These are phyloP conservation scores for Amanita rubescens DNA, from an alignment of 768 basidiomycete genomes.

Conservation along the genomic window DNA sequence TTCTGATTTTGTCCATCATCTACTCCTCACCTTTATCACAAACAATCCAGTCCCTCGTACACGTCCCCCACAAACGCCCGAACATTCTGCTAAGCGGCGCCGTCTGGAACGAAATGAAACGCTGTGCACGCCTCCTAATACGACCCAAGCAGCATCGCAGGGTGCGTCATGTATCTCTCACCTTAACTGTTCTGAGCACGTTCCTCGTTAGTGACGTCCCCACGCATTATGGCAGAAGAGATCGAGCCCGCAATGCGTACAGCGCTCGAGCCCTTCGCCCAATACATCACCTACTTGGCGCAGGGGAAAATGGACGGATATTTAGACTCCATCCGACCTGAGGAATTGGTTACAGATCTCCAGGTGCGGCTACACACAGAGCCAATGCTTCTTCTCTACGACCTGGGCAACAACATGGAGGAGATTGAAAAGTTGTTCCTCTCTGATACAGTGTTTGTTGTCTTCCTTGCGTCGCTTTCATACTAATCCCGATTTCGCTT, in stretches of 20 bases:
- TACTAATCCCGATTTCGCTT: background rate
- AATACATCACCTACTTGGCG: background rate
- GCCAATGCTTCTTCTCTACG: constrained; percentile 11
- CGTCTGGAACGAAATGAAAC: constrained; percentile 4
- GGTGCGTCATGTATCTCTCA: constrained; percentile 3
- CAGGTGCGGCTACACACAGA: background rate
- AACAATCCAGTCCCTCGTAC: constrained; percentile 3
- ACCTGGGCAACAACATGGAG: constrained; percentile 9
- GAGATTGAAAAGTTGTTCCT: constrained; percentile 7
- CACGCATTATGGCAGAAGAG: constrained; percentile 4
- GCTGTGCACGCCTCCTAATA: background rate
- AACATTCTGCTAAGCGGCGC: constrained; percentile 3
- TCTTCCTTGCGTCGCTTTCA: constrained; percentile 2
- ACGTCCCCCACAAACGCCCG: background rate
- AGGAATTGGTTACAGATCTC: constrained; percentile 3
- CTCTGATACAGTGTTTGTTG: constrained; percentile 10
- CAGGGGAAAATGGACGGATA: constrained; percentile 5
- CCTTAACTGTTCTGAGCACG: constrained; percentile 1
- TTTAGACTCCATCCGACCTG: constrained; percentile 4
- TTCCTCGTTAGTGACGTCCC: constrained; percentile 1
- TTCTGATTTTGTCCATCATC: too few relatives aligned
- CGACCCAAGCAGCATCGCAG: background rate
- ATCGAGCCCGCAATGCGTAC: constrained; percentile 7
- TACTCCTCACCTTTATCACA: background rate
- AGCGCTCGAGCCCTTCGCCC: constrained; percentile 7